Conservation (phyloP, 2,329 filamentous ascomycete species). For the Cladobotryum mycophilum region DNA sequence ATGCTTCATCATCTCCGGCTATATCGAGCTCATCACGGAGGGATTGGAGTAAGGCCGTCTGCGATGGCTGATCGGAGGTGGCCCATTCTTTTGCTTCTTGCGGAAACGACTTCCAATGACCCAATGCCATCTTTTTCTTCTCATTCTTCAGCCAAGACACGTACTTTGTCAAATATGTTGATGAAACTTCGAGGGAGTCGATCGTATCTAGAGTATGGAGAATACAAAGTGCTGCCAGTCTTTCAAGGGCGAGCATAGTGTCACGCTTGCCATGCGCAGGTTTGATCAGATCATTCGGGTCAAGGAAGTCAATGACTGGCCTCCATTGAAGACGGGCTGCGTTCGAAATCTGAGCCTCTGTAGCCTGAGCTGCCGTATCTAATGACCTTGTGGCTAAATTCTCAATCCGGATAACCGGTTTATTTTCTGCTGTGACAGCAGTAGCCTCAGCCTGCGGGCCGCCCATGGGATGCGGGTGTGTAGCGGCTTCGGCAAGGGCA, state of each 20-base stretch:
- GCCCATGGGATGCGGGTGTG: neutral
- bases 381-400: neutral
- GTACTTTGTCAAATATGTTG: too few relatives aligned
- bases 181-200: too few relatives aligned
- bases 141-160: too few relatives aligned
- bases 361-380: too few relatives aligned
- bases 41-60: too few relatives aligned
- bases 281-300: neutral
- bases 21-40: neutral
- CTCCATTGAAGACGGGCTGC: too few relatives aligned
- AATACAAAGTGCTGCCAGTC: neutral
- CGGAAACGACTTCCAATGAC: too few relatives aligned
- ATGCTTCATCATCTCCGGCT: neutral
- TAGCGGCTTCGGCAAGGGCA: neutral
- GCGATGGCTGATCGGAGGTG: too few relatives aligned
- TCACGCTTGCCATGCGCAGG: neutral
- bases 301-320: neutral
- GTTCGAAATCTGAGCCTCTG: neutral
- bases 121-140: too few relatives aligned
- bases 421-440: neutral
- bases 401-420: neutral
- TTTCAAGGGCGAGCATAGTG: neutral
- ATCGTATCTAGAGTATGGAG: too few relatives aligned
- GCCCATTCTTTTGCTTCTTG: too few relatives aligned
- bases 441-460: neutral